These are phyloP conservation scores for Polytrichum commune DNA, from an alignment of 225 moss, liverwort and hornwort genomes.

Conservation along the genomic window DNA sequence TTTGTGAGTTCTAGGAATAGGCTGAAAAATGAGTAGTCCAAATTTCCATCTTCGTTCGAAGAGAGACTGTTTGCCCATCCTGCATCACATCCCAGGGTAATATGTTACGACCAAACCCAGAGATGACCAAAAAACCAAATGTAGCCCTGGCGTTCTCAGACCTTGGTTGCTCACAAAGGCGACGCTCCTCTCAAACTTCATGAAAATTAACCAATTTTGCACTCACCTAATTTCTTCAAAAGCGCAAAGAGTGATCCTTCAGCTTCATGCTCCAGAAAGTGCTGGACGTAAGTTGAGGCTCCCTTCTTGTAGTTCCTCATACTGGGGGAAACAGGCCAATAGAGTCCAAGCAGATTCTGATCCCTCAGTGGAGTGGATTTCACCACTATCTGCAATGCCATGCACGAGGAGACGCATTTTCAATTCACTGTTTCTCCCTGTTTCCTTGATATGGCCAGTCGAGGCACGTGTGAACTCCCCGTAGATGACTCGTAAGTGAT, in stretches of 20 bases:
- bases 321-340: conserved; percentile 76
- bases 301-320: conserved; percentile 65
- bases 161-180: too few species aligned
- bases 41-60: conserved; percentile 77
- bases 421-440: too few species aligned
- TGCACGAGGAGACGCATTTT: too few species aligned
- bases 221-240: conserved; percentile 66
- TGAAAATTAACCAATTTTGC: neutral
- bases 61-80: conserved; percentile 93
- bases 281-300: conserved; percentile 73
- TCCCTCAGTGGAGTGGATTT: conserved; percentile 82
- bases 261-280: conserved; percentile 87
- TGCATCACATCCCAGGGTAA: conserved; percentile 15
- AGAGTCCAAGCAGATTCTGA: conserved; percentile 64
- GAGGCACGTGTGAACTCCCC: too few species aligned
- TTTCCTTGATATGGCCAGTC: too few species aligned
- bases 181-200: neutral
- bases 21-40: conserved; percentile 76
- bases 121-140: too few species aligned
- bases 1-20: conserved; percentile 90
- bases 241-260: conserved; percentile 85
- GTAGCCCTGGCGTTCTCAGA: too few species aligned
- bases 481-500: too few species aligned
- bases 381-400: conserved; percentile 60
- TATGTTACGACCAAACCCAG: too few species aligned